These are phyloP conservation scores for Boletellus ananiceps DNA, from an alignment of 768 basidiomycete species.

Conservation along the genomic window DNA sequence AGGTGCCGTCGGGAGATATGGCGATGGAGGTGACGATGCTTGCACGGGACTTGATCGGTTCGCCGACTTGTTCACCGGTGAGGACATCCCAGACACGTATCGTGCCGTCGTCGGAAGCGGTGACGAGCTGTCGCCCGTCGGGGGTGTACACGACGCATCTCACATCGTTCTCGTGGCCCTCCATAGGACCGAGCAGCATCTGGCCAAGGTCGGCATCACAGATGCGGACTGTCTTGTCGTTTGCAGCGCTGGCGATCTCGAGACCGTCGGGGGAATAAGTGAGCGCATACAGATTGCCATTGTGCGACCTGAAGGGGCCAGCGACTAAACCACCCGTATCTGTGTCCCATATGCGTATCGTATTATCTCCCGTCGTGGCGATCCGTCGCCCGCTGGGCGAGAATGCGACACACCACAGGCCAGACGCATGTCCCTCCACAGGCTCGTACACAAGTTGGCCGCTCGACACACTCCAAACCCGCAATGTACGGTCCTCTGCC, in stretches of 20 bases:
- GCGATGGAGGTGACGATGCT: slow-evolving; percentile 30
- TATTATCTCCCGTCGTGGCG: slow-evolving; percentile 32
- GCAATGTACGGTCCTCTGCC: slow-evolving; percentile 28
- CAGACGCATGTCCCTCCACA: slow-evolving; percentile 23
- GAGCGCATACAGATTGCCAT: slow-evolving; percentile 32
- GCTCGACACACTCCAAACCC: slow-evolving; percentile 24
- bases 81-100: slow-evolving; percentile 30
- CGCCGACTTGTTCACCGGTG: slow-evolving; percentile 28
- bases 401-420: slow-evolving; percentile 29
- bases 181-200: slow-evolving; percentile 20
- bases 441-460: slow-evolving; percentile 22
- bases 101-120: slow-evolving; percentile 29
- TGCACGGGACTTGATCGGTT: slow-evolving; percentile 26
- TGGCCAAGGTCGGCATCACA: slow-evolving; percentile 38
- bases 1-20: slow-evolving; percentile 29
- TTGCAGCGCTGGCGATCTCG: slow-evolving; percentile 29
- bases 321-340: slow-evolving; percentile 21
- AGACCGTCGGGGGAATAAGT: slow-evolving; percentile 35
- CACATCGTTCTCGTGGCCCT: slow-evolving; percentile 28
- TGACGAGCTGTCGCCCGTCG: slow-evolving; percentile 26
- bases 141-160: slow-evolving; percentile 30
- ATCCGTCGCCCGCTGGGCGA: slow-evolving; percentile 29
- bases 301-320: slow-evolving; percentile 29
- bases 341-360: slow-evolving; percentile 31
- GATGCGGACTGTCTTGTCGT: slow-evolving; percentile 29